Base-by-base conservation (phyloP, 1,284 basidiomycete genomes). In the Sanghuangporus weigelae region DNA sequence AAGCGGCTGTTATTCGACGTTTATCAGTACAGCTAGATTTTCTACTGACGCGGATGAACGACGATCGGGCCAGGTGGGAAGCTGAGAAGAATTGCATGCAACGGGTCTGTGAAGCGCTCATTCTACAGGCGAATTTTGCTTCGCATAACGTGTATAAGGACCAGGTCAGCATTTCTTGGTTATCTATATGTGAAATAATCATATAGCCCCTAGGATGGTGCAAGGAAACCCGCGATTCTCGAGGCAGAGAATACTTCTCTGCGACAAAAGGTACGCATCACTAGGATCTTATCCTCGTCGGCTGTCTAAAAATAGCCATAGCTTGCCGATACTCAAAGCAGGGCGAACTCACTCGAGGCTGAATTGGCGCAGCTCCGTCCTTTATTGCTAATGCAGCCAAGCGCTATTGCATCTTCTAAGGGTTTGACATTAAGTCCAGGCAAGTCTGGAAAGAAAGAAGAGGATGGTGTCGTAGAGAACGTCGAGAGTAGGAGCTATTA, bases 71-170 rank as follows among this genome's bases (percentile, higher is more conserved):
- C 7, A 77, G 81, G 46, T 87, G 84, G 84, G 73, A 81, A 40
- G 79, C 82, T 0, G 87, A 89, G 69, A 78, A 80, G 66, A 82
- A 83, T 7, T 76, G 79, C 3, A 90, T 85, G 82, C 79, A 78
- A 12, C 77, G 87, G 60, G 82, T 80, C 64, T 81, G 84, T 0
- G 87, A 90, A 65, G 86, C 85, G 6, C 75, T 90, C 48, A 76
- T 87, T 60, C 71, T 74, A 1, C 82, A 82, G 16, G 87, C 88
- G 60, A 86, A 85, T 62, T 80, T 78, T 62, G 68, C 73, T 19
- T 76, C 87, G 31, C 81, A 53, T 36, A 62, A 51, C 46, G 38
- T 57, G n/a, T 65, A 65, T 42, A 65, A 82, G 40, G 79, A 82
- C 62, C 84, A 82, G 74, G 87, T 87, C 64, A 38, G 73, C 70